Base-by-base conservation (phyloP, 2,329 filamentous ascomycete species). In the Sclerotinia sclerotiorum region DNA sequence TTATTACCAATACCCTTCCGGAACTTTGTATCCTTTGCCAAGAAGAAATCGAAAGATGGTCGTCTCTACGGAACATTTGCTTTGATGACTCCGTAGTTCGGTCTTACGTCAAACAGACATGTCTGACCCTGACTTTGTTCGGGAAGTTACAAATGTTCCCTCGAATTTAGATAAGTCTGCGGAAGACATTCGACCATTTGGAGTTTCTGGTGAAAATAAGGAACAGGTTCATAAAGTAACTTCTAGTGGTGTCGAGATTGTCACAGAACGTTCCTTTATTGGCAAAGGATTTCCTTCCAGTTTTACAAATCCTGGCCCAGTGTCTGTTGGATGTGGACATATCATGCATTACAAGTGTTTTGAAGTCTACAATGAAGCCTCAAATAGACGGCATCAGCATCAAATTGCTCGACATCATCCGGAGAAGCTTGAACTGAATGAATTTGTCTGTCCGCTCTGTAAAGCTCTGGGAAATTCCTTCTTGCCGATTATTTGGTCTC, bases 331-430 rank as follows among this genome's bases (percentile, higher is more conserved):
- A 13, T 99, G 95, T 79, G 95, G 95, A 3, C 95, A 99, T 78
- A 96, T 99, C 76, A 99, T 99, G 95, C 95, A 99, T 79, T 98
- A 92, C 78, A 88, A 87, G 73, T 99, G 95, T 80, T 99, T 99
- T 77, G 93, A 97, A 75, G 87, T 91, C 52, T 99, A 98, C 76
- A 90, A 92, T 72, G 87, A 91, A 57, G 93, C 94, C 5, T 97
- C 93, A 0, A 84, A 89, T 65, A 86, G 94, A 70, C 87, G 95
- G 51, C 96, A 99, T 77, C 87, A 87, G 27, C 92, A 95, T 75
- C 95, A 99, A 78, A 97, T 99, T 78, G 94, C 95, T 10, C 87
- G 95, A 19, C 92, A 97, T 74, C 95, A 98, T 74, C 95, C 95
- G 0, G 96, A 99, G 78, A 86, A 89, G 67, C 84, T 92, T 2